A percentile compares a stretch with the other conserved stretches of the same genome.
These are phyloP conservation scores for Myxozyma neotropica DNA, from an alignment of 805 yeast species.

Conservation along the genomic window DNA sequence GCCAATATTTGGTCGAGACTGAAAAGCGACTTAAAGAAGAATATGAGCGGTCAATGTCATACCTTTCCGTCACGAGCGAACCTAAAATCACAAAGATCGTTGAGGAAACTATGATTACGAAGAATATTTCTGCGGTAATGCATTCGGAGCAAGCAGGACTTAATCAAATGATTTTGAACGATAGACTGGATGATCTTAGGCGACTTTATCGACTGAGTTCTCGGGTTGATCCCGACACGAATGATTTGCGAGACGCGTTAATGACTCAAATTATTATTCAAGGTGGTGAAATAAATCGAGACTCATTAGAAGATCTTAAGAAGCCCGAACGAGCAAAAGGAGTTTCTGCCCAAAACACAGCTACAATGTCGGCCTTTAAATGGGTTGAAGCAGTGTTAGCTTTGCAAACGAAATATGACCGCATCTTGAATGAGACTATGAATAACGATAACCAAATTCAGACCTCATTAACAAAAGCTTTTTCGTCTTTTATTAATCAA, in stretches of 20 bases:
- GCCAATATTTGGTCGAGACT: constrained; percentile 57
- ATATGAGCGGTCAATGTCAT: constrained; percentile 55
- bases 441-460: constrained; percentile 53
- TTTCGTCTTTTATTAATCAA: constrained; percentile 52
- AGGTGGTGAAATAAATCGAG: constrained; percentile 48
- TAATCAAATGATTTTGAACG: constrained; percentile 56
- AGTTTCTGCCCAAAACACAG: constrained; percentile 28
- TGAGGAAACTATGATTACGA: constrained; percentile 60
- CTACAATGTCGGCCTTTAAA: constrained; percentile 58
- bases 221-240: constrained; percentile 57
- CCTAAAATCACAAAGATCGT: constrained; percentile 59
- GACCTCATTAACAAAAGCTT: constrained; percentile 60
- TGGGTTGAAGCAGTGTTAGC: constrained; percentile 67
- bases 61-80: constrained; percentile 56
- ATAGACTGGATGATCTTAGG: constrained; percentile 49
- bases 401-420: constrained; percentile 55
- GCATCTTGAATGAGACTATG: constrained; percentile 54
- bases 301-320: constrained; percentile 26
- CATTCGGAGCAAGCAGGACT: constrained; percentile 58
- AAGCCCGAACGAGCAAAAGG: constrained; percentile 14
- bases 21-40: constrained; percentile 63
- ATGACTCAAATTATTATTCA: constrained; percentile 50
- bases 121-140: constrained; percentile 60
- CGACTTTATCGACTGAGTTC: constrained; percentile 54
- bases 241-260: constrained; percentile 53